Evolutionary conservation across 2,329 filamentous ascomycete species (phyloP).

Genomic region (Aureobasidium sp.): DNA sequence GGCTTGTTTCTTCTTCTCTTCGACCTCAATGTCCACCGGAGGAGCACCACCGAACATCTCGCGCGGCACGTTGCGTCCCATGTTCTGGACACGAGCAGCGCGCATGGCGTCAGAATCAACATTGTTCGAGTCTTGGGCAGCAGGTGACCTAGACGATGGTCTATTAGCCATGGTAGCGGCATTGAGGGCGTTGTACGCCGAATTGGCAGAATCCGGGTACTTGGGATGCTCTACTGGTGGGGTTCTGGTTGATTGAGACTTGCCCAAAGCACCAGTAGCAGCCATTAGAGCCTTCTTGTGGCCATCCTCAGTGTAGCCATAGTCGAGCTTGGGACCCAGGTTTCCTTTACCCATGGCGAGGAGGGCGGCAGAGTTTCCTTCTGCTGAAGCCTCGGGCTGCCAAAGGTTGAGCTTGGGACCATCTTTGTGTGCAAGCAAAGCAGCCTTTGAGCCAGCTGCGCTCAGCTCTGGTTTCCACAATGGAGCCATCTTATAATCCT

Average conservation of each 20-base stretch:
- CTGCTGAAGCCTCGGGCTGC: constrained; percentile 43
- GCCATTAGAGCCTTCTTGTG: constrained; percentile 63
- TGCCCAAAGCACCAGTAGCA: constrained; percentile 68
- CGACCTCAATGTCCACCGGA: constrained; percentile 61
- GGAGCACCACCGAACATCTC: constrained; percentile 75
- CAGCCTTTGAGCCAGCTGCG: constrained; percentile 65
- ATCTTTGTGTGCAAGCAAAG: constrained; percentile 56
- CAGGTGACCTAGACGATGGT: constrained; percentile 24
- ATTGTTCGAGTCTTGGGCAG: constrained; percentile 10
- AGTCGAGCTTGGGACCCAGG: constrained; percentile 39
- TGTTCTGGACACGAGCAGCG: constrained; percentile 56
- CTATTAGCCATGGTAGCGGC: constrained; percentile 64
- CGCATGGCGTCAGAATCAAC: constrained; percentile 48
- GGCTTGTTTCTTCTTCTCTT: constrained; percentile 66
- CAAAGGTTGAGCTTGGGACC: constrained; percentile 47
- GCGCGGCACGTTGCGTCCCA: constrained; percentile 59
- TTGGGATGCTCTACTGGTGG: constrained; percentile 35
- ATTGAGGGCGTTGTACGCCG: constrained; percentile 61
- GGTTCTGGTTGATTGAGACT: constrained; percentile 59
- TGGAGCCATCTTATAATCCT: constrained; percentile 55
- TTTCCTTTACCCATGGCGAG: constrained; percentile 55
- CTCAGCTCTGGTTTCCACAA: constrained; percentile 58
- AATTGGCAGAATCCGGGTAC: constrained; percentile 53
- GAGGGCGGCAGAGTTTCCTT: constrained; percentile 62
- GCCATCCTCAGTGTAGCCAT: constrained; percentile 44